Evolutionary conservation across 441 rosid species (phyloP).

Genomic region (Melastoma candidum): DNA sequence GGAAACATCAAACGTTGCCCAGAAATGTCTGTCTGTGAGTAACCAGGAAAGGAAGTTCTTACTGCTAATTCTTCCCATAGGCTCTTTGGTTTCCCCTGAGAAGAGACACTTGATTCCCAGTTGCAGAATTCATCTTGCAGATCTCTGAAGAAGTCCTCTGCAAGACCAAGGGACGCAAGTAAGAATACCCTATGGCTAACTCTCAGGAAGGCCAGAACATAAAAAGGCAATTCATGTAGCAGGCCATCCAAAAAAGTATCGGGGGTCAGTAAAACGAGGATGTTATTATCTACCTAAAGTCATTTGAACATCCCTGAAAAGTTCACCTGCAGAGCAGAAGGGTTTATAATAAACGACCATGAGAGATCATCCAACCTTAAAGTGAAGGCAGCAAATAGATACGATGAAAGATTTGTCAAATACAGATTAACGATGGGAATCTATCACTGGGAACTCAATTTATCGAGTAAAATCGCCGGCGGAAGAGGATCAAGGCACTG

Average conservation of each 20-base stretch:
- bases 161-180: constrained; percentile 23
- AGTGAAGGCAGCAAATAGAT: neutral
- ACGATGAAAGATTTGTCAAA: neutral
- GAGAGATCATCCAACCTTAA: constrained; percentile 5
- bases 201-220: neutral
- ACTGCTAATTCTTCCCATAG: constrained; percentile 96
- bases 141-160: constrained; percentile 89
- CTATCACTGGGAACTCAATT: too few relatives aligned
- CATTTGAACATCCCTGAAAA: constrained; percentile 84
- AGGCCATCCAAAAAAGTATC: neutral
- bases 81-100: constrained; percentile 85
- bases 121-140: constrained; percentile 82
- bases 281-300: constrained; percentile 71
- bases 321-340: constrained; percentile 83
- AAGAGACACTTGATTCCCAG: constrained; percentile 78
- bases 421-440: too few relatives aligned
- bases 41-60: constrained; percentile 15
- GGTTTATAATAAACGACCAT: constrained; percentile 43
- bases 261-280: constrained; percentile 14
- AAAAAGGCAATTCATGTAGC: neutral
- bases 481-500: too few relatives aligned
- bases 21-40: constrained; percentile 2
- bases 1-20: neutral
- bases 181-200: neutral
- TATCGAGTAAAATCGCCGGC: too few relatives aligned